These are phyloP conservation scores for Pseudocercospora macadamiae DNA, from an alignment of 2,329 filamentous ascomycete species.

Conservation along the genomic window DNA sequence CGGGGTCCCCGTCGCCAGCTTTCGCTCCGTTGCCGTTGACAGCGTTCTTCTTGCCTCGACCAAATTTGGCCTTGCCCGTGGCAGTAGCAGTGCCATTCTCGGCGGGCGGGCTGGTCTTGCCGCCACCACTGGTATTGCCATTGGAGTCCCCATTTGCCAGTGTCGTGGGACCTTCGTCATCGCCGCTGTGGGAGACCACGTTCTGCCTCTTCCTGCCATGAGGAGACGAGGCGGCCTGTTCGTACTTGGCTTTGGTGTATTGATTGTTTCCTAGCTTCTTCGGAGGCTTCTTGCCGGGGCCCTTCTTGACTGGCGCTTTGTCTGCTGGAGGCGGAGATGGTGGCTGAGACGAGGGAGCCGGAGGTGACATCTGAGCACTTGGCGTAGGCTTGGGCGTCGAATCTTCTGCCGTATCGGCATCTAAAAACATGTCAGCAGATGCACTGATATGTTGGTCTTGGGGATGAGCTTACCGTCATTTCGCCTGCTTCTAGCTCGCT, in stretches of 20 bases:
- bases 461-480: constrained; percentile 77
- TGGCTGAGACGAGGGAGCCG: constrained; percentile 49
- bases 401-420: constrained; percentile 64
- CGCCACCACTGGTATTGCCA: constrained; percentile 17
- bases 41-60: constrained; percentile 32
- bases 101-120: constrained; percentile 44
- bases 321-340: constrained; percentile 41
- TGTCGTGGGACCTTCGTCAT: constrained; percentile 28
- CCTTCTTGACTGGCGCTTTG: constrained; percentile 62
- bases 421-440: constrained; percentile 14
- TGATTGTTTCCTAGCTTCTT: constrained; percentile 76
- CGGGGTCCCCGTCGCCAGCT: constrained; percentile 20
- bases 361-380: constrained; percentile 41
- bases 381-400: constrained; percentile 58
- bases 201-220: constrained; percentile 34
- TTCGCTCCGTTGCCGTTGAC: constrained; percentile 31
- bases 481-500: constrained; percentile 76
- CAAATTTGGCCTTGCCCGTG: constrained; percentile 38
- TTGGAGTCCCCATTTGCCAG: constrained; percentile 47
- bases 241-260: constrained; percentile 65
- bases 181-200: constrained; percentile 36
- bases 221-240: constrained; percentile 57
- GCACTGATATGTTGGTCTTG: too few relatives aligned
- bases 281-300: constrained; percentile 55
- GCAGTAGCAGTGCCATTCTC: constrained; percentile 46